Conservation (phyloP, 208 protist species). For the Polymyxa betae region DNA sequence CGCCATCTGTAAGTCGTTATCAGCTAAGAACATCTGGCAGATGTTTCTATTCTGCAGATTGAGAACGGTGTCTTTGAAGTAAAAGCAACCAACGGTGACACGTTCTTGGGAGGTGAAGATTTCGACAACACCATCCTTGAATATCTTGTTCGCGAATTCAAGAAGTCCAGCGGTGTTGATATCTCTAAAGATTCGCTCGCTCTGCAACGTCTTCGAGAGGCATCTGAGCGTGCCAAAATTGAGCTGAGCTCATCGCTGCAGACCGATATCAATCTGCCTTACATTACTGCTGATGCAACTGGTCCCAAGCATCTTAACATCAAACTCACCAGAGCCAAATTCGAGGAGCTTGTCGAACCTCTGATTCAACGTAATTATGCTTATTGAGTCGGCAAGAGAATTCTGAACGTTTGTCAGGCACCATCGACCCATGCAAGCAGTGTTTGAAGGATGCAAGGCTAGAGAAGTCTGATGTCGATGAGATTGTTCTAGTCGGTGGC, state of each 20-base stretch:
- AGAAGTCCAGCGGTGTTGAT: constrained; percentile 86
- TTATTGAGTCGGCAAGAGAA: not conserved
- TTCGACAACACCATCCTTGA: constrained; percentile 89
- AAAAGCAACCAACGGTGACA: constrained; percentile 94
- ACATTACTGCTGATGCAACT: constrained; percentile 66
- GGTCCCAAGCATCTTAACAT: constrained; percentile 75
- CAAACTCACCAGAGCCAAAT: constrained; percentile 85
- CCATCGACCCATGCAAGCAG: constrained; percentile 80
- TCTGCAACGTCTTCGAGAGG: constrained; percentile 92
- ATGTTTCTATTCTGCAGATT: constrained; percentile 96
- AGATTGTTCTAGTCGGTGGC: constrained; percentile 91
- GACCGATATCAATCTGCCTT: constrained; percentile 71
- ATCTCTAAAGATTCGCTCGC: constrained; percentile 88
- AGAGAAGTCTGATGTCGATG: constrained; percentile 85
- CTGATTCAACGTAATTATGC: constrained; percentile 79
- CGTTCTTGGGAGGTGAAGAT: constrained; percentile 97
- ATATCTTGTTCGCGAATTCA: constrained; percentile 87
- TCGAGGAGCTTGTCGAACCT: constrained; percentile 81
- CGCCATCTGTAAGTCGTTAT: not conserved
- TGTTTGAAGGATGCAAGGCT: constrained; percentile 77
- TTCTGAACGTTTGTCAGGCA: constrained; percentile 62
- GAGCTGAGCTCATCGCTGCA: constrained; percentile 83
- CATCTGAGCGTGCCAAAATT: constrained; percentile 94
- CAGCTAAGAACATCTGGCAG: constrained; percentile 64
- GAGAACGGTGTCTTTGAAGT: constrained; percentile 92